Percentiles rank a stretch among this genome's conserved stretches.
These are phyloP conservation scores for Gamarada debralockiae DNA, from an alignment of 495 filamentous ascomycete species.

Conservation along the genomic window DNA sequence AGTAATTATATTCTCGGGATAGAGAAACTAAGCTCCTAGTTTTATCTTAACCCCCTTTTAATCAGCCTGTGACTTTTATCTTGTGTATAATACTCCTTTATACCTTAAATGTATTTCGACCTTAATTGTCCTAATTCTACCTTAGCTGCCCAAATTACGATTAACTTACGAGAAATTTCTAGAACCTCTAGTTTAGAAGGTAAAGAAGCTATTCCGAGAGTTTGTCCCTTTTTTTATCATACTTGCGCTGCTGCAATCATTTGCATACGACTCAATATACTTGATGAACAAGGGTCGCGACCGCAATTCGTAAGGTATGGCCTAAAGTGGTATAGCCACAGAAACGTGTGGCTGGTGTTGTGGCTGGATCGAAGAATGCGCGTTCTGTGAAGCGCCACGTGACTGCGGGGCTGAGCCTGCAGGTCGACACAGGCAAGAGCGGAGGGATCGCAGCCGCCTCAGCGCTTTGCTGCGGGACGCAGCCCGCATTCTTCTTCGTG, in stretches of 20 bases:
- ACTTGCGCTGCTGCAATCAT: not conserved
- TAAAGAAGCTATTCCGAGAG: not conserved
- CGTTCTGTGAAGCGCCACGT: not conserved
- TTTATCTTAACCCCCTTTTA: not conserved
- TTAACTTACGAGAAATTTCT: not conserved
- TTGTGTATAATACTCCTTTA: not conserved
- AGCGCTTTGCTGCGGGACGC: not conserved
- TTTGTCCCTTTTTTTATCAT: not conserved
- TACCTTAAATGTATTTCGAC: not conserved
- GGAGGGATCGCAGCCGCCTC: not conserved
- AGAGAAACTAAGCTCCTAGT: not conserved
- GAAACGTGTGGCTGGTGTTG: not conserved
- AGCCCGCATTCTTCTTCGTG: not conserved
- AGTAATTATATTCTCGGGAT: not conserved
- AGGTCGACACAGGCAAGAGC: not conserved
- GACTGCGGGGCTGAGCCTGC: constrained; percentile 1
- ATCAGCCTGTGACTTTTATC: not conserved
- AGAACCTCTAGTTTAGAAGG: not conserved
- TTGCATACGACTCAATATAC: not conserved
- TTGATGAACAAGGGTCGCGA: not conserved
- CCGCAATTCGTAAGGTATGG: not conserved
- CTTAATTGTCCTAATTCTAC: not conserved
- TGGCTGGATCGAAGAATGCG: not conserved
- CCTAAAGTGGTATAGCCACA: not conserved
- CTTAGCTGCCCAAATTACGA: not conserved